A percentile compares a stretch with the other conserved stretches of the same genome.
Conservation (phyloP, 805 yeast species). For the Saccharomycopsis babjevae region DNA sequence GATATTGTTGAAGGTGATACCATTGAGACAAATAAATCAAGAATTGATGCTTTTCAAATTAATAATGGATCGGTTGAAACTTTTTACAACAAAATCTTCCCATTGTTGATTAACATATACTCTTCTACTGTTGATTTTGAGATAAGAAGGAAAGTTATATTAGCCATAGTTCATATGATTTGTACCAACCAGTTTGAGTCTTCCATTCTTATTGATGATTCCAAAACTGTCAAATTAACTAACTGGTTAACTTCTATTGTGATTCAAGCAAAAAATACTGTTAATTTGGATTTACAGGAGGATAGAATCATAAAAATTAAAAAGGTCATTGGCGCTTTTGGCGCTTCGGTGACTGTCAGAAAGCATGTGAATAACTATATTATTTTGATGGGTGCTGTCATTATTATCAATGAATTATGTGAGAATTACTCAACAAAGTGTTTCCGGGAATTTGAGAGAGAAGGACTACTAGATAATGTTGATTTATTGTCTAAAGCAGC, state of each 20-base stretch:
- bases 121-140: constrained; percentile 64
- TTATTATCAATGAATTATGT: constrained; percentile 36
- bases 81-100: constrained; percentile 40
- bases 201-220: background rate
- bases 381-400: constrained; percentile 14
- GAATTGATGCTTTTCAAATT: constrained; percentile 22
- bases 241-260: constrained; percentile 50
- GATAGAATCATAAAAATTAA: background rate
- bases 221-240: constrained; percentile 23
- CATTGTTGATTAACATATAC: constrained; percentile 50
- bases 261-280: constrained; percentile 29
- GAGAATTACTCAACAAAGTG: constrained; percentile 35
- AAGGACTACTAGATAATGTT: constrained; percentile 57
- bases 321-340: background rate
- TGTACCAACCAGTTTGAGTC: constrained; percentile 19
- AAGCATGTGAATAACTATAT: constrained; percentile 4
- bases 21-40: constrained; percentile 23
- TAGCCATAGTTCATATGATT: constrained; percentile 29
- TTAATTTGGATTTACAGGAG: background rate
- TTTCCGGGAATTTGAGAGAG: constrained; percentile 47
- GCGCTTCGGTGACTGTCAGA: background rate
- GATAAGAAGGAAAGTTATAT: constrained; percentile 46
- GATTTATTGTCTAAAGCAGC: constrained; percentile 25
- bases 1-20: background rate
- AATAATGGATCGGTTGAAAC: constrained; percentile 22